Evolutionary conservation across 306 rosid species (phyloP), one percentile per base, ranked within the genome.

Genomic region (Ochetophila trinervis): DNA sequence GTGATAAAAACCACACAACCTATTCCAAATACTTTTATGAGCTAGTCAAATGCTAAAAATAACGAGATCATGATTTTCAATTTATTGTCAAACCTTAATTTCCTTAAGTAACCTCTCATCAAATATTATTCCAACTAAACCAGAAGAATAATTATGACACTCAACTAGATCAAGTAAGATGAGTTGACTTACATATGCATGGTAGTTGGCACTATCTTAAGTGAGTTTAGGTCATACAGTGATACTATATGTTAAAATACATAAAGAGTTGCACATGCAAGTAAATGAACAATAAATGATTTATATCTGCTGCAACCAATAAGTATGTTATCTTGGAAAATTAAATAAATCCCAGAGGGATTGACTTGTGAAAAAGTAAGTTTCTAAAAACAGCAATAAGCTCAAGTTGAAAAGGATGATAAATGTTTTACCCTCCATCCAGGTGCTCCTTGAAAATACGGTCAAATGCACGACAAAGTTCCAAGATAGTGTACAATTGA

Each of bases 371-470:
- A n/a, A 71, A 75, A 70, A 57, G 45, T 21, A 42, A 71, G 20
- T 30, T 30, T 69, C n/a, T 15, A 56, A 32, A 57, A n/a, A 30
- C 23, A 40, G 0, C 57, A 12, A 14, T 15, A 35, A 58, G 35
- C 18, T 17, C 8, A 73, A 64, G 21, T 62, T 2, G 30, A 49
- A 22, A 65, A 79, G 8, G 36, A 30, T 16, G 53, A 42, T 8
- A 79, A 47, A 60, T 42, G 75, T 60, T 55, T 78, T 90, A 88
- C 99, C 97, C 97, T 84, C 97, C 99, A 57, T 93, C 99, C 79
- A 93, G 79, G 75, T 93, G 99, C 85, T 93, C 99, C 87, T 93
- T 93, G 84, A 90, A 93, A 75, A 90, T 82, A 75, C 88, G 83
- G 60, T 93, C 97, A 80, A 93, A 93, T 66, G 91, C 95, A 24